Conservation (phyloP, 2,329 filamentous ascomycete species). For the Teratosphaeria nubilosa region DNA sequence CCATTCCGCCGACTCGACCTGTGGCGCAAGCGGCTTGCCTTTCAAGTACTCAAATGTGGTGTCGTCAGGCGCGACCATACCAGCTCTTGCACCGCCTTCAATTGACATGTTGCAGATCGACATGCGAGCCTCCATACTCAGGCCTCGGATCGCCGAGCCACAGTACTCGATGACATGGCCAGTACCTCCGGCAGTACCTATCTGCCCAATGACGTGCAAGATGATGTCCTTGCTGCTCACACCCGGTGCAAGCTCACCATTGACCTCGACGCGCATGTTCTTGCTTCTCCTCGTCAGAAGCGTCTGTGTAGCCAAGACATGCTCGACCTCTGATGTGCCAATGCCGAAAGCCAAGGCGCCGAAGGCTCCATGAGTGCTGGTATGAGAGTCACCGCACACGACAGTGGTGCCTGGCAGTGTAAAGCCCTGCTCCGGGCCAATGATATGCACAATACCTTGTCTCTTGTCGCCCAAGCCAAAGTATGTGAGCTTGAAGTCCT, state of each 20-base stretch:
- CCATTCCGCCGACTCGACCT: slow-evolving; percentile 77
- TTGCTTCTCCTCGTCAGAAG: slow-evolving; percentile 91
- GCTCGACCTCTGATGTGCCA: slow-evolving; percentile 95
- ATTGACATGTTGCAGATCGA: slow-evolving; percentile 99
- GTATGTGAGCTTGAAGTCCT: slow-evolving; percentile 91
- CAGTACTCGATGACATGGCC: slow-evolving; percentile 96
- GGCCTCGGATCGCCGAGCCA: slow-evolving; percentile 75
- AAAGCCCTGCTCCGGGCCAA: slow-evolving; percentile 97
- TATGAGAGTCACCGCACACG: slow-evolving; percentile 96
- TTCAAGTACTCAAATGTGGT: slow-evolving; percentile 92
- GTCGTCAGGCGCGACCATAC: slow-evolving; percentile 94
- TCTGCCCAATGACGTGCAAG: slow-evolving; percentile 82
- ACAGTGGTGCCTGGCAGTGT: slow-evolving; percentile 94
- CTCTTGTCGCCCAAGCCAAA: slow-evolving; percentile 94
- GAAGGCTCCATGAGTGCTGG: slow-evolving; percentile 94
- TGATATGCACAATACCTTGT: slow-evolving; percentile 97
- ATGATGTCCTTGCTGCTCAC: slow-evolving; percentile 96
- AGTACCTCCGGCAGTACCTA: slow-evolving; percentile 90
- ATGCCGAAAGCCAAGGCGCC: slow-evolving; percentile 93
- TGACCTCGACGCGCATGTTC: slow-evolving; percentile 96
- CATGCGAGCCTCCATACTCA: slow-evolving; percentile 97
- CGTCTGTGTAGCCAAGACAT: slow-evolving; percentile 93
- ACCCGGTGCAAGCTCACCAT: slow-evolving; percentile 78
- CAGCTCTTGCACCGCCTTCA: slow-evolving; percentile 86
- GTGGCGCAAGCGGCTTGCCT: slow-evolving; percentile 78